phyloP scores from a whole-genome alignment of 768 basidiomycete genomes.

The Pholiota conissans region DNA sequence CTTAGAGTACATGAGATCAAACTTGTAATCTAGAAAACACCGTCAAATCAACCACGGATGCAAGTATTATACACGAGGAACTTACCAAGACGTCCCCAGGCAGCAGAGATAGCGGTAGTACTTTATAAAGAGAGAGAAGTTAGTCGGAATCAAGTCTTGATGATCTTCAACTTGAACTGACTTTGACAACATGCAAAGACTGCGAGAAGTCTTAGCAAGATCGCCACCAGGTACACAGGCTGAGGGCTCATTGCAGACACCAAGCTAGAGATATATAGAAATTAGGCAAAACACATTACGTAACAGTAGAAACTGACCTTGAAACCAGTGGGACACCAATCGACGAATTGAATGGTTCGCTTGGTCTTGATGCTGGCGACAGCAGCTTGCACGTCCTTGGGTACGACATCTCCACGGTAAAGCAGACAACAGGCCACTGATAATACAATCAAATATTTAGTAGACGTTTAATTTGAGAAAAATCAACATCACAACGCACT shows the following conservation, averaged over 20 bases:
- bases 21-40: constrained; percentile 75
- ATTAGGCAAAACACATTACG: no score
- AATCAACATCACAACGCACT: constrained; percentile 50
- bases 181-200: constrained; percentile 96
- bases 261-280: constrained; percentile 47
- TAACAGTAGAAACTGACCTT: constrained; percentile 35
- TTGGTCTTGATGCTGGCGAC: constrained; percentile 96
- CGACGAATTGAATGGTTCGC: constrained; percentile 96
- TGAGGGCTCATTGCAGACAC: constrained; percentile 96
- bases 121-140: no score
- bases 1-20: constrained; percentile 97
- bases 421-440: constrained; percentile 89
- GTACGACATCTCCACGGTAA: constrained; percentile 95
- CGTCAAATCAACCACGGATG: not conserved
- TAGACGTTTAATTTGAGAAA: not conserved
- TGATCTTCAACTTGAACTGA: not conserved
- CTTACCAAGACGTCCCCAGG: constrained; percentile 73
- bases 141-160: not conserved
- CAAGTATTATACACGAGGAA: not conserved
- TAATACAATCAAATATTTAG: constrained; percentile 10
- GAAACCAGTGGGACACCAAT: constrained; percentile 98
- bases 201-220: constrained; percentile 90
- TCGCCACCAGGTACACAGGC: constrained; percentile 93
- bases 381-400: constrained; percentile 93
- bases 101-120: constrained; percentile 91